Evolutionary conservation across 345 rosid genomes (phyloP).

Genomic region (Murraya koenigii): DNA sequence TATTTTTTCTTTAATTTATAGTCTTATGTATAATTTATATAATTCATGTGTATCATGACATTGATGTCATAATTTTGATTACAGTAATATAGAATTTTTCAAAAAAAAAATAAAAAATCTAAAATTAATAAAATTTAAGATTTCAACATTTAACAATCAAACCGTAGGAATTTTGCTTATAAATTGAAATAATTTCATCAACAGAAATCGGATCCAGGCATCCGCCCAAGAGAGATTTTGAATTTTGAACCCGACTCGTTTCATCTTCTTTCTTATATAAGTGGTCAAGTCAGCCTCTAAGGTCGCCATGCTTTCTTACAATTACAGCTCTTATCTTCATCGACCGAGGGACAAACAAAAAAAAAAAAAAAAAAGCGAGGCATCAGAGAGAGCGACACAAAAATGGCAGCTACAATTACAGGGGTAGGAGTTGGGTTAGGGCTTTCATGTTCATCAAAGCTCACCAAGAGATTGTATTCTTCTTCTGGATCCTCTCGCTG

Average conservation of each 20-base stretch:
- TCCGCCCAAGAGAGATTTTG: background rate
- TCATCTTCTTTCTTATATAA: background rate
- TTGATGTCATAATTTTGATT: too few species aligned
- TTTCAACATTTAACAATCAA: too few species aligned
- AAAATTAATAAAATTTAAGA: too few species aligned
- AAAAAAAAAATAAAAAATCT: too few species aligned
- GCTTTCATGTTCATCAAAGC: constrained; percentile 42
- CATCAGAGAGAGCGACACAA: constrained; percentile 6
- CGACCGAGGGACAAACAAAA: background rate
- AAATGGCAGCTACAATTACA: constrained; percentile 47
- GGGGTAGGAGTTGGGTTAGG: constrained; percentile 52
- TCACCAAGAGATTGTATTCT: constrained; percentile 23
- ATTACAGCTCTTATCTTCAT: constrained; percentile 17
- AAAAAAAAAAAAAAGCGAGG: background rate
- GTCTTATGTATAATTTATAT: too few species aligned
- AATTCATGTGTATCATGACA: too few species aligned
- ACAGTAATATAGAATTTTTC: too few species aligned
- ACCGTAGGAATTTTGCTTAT: background rate
- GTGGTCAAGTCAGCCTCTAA: background rate
- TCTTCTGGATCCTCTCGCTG: constrained; percentile 35
- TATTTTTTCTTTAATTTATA: too few species aligned
- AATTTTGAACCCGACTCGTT: background rate
- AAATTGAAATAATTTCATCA: background rate
- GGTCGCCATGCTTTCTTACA: background rate
- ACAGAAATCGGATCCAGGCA: background rate